Conservation (phyloP, 805 yeast genomes). For the Cyberlindnera mycetangii region DNA sequence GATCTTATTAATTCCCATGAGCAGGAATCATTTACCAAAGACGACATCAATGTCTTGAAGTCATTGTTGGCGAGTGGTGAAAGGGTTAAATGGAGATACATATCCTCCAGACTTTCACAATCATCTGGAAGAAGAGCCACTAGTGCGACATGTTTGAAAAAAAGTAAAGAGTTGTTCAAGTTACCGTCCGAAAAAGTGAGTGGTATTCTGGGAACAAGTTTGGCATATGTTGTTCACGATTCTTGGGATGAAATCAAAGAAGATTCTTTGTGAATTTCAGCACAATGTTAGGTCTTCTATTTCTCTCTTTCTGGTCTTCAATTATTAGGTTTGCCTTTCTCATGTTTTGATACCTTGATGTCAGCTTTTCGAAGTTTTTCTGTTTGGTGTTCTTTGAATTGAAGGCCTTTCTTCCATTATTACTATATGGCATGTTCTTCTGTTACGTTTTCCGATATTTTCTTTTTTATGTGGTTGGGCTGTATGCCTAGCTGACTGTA, state of each 20-base stretch:
- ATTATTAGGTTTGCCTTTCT: too few relatives aligned
- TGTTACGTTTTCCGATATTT: too few relatives aligned
- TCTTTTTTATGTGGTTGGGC: too few relatives aligned
- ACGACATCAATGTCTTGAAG: constrained; percentile 44
- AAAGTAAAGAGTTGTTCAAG: constrained; percentile 53
- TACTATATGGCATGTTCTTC: too few relatives aligned
- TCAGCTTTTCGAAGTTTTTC: too few relatives aligned
- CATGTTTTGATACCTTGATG: too few relatives aligned
- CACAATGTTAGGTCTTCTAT: not conserved
- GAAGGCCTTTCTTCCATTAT: too few relatives aligned
- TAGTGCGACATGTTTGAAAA: constrained; percentile 51
- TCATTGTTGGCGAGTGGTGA: constrained; percentile 51
- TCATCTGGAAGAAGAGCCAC: constrained; percentile 33
- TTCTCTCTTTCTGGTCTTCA: too few relatives aligned
- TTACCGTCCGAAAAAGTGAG: constrained; percentile 46
- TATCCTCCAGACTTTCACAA: constrained; percentile 43
- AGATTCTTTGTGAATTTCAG: constrained; percentile 7
- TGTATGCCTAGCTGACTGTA: too few relatives aligned
- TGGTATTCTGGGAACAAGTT: constrained; percentile 42
- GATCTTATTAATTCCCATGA: not conserved
- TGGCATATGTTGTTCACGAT: constrained; percentile 49
- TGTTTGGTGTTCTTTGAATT: too few relatives aligned
- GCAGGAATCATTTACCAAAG: constrained; percentile 29
- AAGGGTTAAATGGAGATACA: constrained; percentile 56
- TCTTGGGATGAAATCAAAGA: constrained; percentile 42